Conservation (phyloP, 495 filamentous ascomycete genomes). For the Tricharina praecox region DNA sequence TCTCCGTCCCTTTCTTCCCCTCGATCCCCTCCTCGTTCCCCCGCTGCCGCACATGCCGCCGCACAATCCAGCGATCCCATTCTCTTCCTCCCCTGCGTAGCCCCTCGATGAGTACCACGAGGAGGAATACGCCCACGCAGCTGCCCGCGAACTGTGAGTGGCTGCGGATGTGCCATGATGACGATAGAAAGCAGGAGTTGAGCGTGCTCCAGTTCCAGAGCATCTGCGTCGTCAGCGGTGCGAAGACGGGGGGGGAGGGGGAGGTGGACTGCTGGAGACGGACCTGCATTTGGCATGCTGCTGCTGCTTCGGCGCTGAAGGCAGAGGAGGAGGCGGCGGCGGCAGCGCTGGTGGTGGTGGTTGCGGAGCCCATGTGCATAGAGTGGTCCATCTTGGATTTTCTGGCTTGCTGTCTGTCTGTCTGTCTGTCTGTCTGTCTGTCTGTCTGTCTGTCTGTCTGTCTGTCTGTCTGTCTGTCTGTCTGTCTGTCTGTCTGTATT, state of each 20-base stretch:
- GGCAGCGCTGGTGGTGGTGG: neutral
- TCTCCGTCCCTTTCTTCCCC: neutral
- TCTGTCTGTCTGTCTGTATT: no score
- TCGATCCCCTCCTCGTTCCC: neutral
- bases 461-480: no score
- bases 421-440: no score
- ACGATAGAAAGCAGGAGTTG: slow-evolving; percentile 50
- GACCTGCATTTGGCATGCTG: slow-evolving; percentile 7
- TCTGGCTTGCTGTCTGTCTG: no score
- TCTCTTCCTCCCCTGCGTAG: slow-evolving; percentile 41
- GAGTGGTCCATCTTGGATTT: neutral
- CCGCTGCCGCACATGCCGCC: slow-evolving; percentile 22
- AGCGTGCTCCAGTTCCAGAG: slow-evolving; percentile 63
- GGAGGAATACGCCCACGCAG: slow-evolving; percentile 47
- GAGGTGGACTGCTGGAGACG: neutral
- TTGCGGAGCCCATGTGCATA: neutral
- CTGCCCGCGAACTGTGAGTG: slow-evolving; percentile 46
- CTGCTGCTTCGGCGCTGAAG: slow-evolving; percentile 1
- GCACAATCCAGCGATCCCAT: slow-evolving; percentile 44
- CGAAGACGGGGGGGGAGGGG: neutral
- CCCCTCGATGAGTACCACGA: slow-evolving; percentile 35
- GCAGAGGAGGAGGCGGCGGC: neutral
- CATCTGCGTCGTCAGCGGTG: slow-evolving; percentile 37
- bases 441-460: no score
- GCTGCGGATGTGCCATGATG: slow-evolving; percentile 46